A percentile compares a stretch with the other conserved stretches of the same genome.
These are phyloP conservation scores for Blastobotrys buckinghamii DNA, from an alignment of 1,139 yeast genomes.

Conservation along the genomic window DNA sequence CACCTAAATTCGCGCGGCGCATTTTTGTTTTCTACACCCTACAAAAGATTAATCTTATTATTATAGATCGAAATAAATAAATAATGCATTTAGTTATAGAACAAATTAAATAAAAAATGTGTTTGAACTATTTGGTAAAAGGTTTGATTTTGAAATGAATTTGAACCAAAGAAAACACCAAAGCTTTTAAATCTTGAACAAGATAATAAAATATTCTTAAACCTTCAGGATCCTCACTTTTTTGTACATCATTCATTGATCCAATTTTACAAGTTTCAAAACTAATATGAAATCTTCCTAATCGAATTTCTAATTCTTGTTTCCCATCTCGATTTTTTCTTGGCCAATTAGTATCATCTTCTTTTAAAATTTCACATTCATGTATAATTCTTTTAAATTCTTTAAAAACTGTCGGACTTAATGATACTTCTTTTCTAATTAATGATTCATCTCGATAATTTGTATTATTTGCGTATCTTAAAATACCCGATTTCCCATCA, in stretches of 20 bases:
- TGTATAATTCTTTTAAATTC: constrained; percentile 35
- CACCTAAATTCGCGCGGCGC: background rate
- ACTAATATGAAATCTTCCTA: constrained; percentile 35
- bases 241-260: constrained; percentile 37
- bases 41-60: no score
- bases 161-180: constrained; percentile 40
- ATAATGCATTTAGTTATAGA: no score
- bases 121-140: background rate
- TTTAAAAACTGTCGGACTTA: constrained; percentile 35
- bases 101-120: background rate
- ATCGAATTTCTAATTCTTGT: constrained; percentile 40
- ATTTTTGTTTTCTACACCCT: background rate
- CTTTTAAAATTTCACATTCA: constrained; percentile 39
- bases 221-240: constrained; percentile 41
- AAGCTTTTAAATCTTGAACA: constrained; percentile 41
- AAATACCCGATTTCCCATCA: constrained; percentile 33
- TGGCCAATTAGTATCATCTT: constrained; percentile 42
- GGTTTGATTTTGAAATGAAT: constrained; percentile 33
- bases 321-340: constrained; percentile 38
- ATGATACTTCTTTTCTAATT: constrained; percentile 36
- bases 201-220: constrained; percentile 41
- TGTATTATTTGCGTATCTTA: constrained; percentile 43
- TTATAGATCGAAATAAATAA: background rate
- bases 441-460: constrained; percentile 41
- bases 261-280: constrained; percentile 38